phyloP scores from a whole-genome alignment of 495 filamentous ascomycete species.

The Jackrogersella minutella region DNA sequence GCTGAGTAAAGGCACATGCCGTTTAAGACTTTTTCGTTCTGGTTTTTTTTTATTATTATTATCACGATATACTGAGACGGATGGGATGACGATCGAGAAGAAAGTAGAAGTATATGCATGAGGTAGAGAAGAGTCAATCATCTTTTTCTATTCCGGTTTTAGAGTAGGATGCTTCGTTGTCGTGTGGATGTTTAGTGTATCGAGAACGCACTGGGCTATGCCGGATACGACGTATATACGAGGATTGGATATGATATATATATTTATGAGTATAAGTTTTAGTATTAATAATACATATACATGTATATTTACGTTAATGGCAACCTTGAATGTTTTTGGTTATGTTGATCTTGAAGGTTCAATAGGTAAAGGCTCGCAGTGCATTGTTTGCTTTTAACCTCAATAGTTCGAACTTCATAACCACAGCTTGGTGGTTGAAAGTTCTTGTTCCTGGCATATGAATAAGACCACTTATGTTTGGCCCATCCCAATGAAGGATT shows the following conservation, averaged over 20 bases:
- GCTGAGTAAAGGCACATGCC: conserved; percentile 6
- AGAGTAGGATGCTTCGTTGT: conserved; percentile 8
- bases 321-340: too few relatives aligned
- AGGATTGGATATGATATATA: conserved; percentile 6
- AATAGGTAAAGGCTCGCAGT: too few relatives aligned
- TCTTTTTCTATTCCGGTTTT: conserved; percentile 4
- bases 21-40: background rate
- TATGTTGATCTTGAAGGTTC: too few relatives aligned
- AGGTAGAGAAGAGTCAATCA: conserved; percentile 23
- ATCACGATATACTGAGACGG: too few relatives aligned
- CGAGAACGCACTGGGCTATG: background rate
- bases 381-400: too few relatives aligned
- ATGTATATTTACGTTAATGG: background rate
- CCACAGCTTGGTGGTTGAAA: too few relatives aligned
- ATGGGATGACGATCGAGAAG: background rate
- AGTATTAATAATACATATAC: background rate
- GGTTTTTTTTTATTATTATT: conserved; percentile 9
- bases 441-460: too few relatives aligned
- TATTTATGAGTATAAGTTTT: background rate
- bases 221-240: conserved; percentile 13
- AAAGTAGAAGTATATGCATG: conserved; percentile 16
- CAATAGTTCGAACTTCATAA: too few relatives aligned
- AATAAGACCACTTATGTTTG: too few relatives aligned
- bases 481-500: too few relatives aligned
- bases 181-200: conserved; percentile 1